Evolutionary conservation across 352 stramenopile genomes (phyloP).

Genomic region (Pythium phragmiticola): DNA sequence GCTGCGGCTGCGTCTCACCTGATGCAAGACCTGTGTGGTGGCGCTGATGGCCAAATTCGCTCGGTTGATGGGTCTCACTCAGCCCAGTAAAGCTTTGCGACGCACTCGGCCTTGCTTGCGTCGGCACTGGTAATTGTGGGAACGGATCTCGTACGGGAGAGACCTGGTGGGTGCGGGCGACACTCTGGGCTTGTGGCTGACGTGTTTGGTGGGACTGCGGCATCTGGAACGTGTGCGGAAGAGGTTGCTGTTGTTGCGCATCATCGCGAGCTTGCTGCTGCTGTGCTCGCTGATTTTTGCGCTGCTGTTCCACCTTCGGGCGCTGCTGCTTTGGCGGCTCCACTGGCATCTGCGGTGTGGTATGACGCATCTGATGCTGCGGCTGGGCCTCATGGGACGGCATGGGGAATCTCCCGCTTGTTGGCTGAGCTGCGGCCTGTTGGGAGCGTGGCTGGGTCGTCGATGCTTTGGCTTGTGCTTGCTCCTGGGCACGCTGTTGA

Average conservation of each 20-base stretch:
- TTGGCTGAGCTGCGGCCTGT: neutral
- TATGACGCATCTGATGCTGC: constrained; percentile 13
- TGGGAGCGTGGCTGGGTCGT: constrained; percentile 2
- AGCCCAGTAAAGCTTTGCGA: constrained; percentile 14
- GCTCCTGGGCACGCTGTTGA: constrained; percentile 3
- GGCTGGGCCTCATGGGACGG: constrained; percentile 4
- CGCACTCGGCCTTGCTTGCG: constrained; percentile 5
- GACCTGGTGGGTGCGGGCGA: constrained; percentile 13
- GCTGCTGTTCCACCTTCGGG: constrained; percentile 2
- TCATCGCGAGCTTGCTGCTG: constrained; percentile 17
- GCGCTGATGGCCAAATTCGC: constrained; percentile 16
- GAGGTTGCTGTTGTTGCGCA: neutral
- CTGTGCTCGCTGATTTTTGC: constrained; percentile 13
- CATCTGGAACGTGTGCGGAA: constrained; percentile 17
- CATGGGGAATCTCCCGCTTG: constrained; percentile 11
- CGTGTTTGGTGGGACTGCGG: constrained; percentile 5
- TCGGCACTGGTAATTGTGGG: constrained; percentile 6
- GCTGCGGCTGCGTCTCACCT: constrained; percentile 6
- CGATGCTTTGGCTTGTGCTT: constrained; percentile 3
- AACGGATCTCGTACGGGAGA: constrained; percentile 22
- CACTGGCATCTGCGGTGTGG: neutral
- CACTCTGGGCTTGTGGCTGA: constrained; percentile 5
- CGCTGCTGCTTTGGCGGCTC: constrained; percentile 14
- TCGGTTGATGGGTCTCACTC: constrained; percentile 12
- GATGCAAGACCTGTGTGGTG: constrained; percentile 3